These are phyloP conservation scores for Pleomassaria siparia DNA, from an alignment of 2,329 filamentous ascomycete species.

Conservation along the genomic window DNA sequence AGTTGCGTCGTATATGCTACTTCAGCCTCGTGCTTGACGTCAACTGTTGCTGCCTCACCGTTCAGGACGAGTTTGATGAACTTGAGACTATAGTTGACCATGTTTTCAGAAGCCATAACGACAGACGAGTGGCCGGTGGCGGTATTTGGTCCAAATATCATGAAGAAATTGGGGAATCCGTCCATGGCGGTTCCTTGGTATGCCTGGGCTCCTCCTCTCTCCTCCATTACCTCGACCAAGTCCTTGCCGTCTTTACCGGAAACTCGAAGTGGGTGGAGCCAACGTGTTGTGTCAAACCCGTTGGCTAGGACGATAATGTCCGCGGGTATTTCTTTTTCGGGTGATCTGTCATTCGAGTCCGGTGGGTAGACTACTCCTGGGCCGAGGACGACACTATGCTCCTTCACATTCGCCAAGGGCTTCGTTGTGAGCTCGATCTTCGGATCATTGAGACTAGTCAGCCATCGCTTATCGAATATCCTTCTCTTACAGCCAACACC, in stretches of 20 bases:
- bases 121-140: slow-evolving; percentile 63
- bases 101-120: slow-evolving; percentile 63
- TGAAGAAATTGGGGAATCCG: slow-evolving; percentile 67
- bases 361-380: slow-evolving; percentile 52
- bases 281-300: slow-evolving; percentile 60
- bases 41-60: slow-evolving; percentile 93
- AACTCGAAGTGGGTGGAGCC: slow-evolving; percentile 57
- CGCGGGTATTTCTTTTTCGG: slow-evolving; percentile 51
- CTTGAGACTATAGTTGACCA: slow-evolving; percentile 60
- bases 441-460: slow-evolving; percentile 53
- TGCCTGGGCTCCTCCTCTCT: slow-evolving; percentile 61
- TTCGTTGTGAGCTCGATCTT: slow-evolving; percentile 59
- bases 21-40: slow-evolving; percentile 74
- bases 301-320: slow-evolving; percentile 65
- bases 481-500: slow-evolving; percentile 65
- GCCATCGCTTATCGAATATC: slow-evolving; percentile 61
- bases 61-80: slow-evolving; percentile 67
- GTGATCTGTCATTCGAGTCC: slow-evolving; percentile 32
- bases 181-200: slow-evolving; percentile 62
- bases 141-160: slow-evolving; percentile 65
- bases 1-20: slow-evolving; percentile 59
- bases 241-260: slow-evolving; percentile 54
- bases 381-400: slow-evolving; percentile 54
- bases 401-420: slow-evolving; percentile 51
- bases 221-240: slow-evolving; percentile 59